Base-by-base conservation (phyloP, 1,284 basidiomycete genomes). In the Tausonia pullulans region DNA sequence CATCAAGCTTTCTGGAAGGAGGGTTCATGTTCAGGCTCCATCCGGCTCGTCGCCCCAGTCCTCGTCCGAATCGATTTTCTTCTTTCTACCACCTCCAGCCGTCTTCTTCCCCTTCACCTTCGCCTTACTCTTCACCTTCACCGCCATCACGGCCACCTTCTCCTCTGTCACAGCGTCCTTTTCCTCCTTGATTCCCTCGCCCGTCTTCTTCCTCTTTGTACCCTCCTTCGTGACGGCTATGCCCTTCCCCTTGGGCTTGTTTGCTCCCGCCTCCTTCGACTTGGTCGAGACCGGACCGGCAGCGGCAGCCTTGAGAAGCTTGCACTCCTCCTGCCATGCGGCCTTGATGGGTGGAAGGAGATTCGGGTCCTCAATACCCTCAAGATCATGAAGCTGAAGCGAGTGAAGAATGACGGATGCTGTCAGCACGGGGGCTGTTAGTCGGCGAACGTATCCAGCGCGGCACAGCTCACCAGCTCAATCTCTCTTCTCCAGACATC, bases 401-500 rank as follows among this genome's bases (percentile, higher is more conserved):
- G 7, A 14, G 14, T 14, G 5, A 11, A 3, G 49, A 27, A 43
- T 9, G 7, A 1, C 27, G 44, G 11, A 2, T 39, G 9, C 9
- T 49, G 14, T 54, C 44, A 44, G 44, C 9, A 16, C 13, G 43
- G 27, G 3, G 8, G 27, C 39, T 2, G 48, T 11, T 40, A 10
- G 40, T 54, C 41, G 16, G 16, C 4, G 48, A 7, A 4, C 3
- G 2, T 4, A 39, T 43, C 5, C 40, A 43, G 27, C 2, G 13
- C 39, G 53, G 53, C 14, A 16, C 10, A 6, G 41, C 60, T 41
- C 14, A 65, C 64, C 55, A 78, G 64, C 46, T 80, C 78, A 43
- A 92, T 85, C 74, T 93, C 90, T 65, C 79, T 79, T 27, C 78
- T 78, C 88, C 89, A 92, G 0, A 90, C 80, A 9, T 81, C 79